Base-by-base conservation (phyloP, 1,139 yeast species). In the Candida sp. region DNA sequence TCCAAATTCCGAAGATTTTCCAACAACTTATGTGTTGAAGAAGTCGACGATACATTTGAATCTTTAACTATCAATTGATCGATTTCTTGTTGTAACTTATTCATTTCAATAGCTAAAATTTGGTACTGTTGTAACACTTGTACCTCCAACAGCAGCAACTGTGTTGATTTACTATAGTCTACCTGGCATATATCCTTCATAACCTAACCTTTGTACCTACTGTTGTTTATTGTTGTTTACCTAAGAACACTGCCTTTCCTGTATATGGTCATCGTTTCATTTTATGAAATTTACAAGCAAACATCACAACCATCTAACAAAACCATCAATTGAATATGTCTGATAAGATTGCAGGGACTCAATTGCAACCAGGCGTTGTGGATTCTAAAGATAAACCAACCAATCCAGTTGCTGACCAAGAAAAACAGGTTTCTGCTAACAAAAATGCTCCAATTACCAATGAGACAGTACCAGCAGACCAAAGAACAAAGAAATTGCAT, bases 1-100 rank as follows among this genome's bases (percentile, higher is more conserved):
- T 84, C 90, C 42, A 84, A 66, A 37, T 71, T 77, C 35, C 87
- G 64, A 52, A 84, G 57, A 48, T 76, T 77, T 36, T 71, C 77
- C 38, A 76, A 60, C 37, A 79, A 61, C 39, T 67, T 68, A 33
- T 58, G 58, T 2, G 57, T 37, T 19, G 22, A 29, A 9, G 39
- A 37, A 5, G 33, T 12, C 11, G 33, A 5, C 11, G 19, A 12
- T 30, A 30, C 33, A 9, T 5, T 5, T 5, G n/a, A 27, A 11
- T 27, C 30, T 15, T 27, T 27, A 3, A 30, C 21, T 6, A 37
- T 27, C 23, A 37, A 29, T 5, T 37, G 21, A 7, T 37, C 39
- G 19, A 37, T 27, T 29, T 37, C 39, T 8, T 27, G 34, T 6
- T 37, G 29, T 15, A 37, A 29, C 12, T 27, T 27, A 11, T 37